These are phyloP conservation scores for Sonneratia alba DNA, from an alignment of 345 rosid genomes.

Conservation along the genomic window DNA sequence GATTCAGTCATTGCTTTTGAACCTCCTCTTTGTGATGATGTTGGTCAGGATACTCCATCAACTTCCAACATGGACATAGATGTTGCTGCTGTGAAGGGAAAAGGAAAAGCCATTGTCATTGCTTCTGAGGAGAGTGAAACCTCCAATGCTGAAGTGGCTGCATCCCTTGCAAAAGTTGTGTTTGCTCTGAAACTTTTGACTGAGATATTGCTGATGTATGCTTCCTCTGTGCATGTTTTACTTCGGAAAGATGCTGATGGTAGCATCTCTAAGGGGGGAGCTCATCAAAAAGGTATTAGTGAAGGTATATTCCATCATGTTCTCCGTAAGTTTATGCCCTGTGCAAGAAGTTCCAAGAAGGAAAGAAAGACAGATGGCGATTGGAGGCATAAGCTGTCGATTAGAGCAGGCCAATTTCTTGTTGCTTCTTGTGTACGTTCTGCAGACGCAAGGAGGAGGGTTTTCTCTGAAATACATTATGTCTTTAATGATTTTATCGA, in stretches of 20 bases:
- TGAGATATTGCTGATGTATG: slow-evolving; percentile 75
- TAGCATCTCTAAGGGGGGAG: slow-evolving; percentile 42
- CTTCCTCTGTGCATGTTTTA: slow-evolving; percentile 70
- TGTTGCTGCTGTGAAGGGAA: slow-evolving; percentile 60
- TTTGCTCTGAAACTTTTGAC: slow-evolving; percentile 85
- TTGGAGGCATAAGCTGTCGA: slow-evolving; percentile 84
- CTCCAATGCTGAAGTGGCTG: slow-evolving; percentile 51
- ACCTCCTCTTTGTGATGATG: slow-evolving; percentile 55
- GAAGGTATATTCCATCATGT: slow-evolving; percentile 78
- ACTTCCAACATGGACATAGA: slow-evolving; percentile 87
- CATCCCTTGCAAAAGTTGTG: slow-evolving; percentile 72
- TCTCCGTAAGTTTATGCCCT: slow-evolving; percentile 65
- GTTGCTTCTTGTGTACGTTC: slow-evolving; percentile 91
- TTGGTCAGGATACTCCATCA: slow-evolving; percentile 28
- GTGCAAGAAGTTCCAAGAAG: slow-evolving; percentile 46
- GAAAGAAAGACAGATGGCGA: slow-evolving; percentile 71
- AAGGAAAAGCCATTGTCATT: slow-evolving; percentile 79
- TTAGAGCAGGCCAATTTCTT: slow-evolving; percentile 68
- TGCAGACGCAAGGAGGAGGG: slow-evolving; percentile 77
- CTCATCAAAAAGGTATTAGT: slow-evolving; percentile 40
- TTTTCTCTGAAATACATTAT: slow-evolving; percentile 57
- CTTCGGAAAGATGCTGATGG: slow-evolving; percentile 75
- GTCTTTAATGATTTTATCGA: slow-evolving; percentile 61
- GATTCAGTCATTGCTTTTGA: slow-evolving; percentile 53
- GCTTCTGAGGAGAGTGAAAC: slow-evolving; percentile 45